Conservation (phyloP, 805 yeast genomes). For the Kockiozyma suomiensis region DNA sequence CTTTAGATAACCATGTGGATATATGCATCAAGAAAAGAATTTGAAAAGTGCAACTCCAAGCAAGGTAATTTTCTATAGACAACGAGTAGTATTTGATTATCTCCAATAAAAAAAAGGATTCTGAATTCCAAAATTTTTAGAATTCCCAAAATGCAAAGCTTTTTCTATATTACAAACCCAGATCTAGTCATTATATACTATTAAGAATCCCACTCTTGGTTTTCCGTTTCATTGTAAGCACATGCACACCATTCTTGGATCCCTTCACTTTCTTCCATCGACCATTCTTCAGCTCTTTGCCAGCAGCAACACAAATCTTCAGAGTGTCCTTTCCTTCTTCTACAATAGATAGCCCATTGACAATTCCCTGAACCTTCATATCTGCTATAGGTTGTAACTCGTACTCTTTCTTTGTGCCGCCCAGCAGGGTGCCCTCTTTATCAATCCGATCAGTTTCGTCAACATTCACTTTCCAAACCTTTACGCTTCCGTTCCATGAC, state of each 20-base stretch:
- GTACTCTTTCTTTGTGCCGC: constrained; percentile 16
- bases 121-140: background rate
- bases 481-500: constrained; percentile 77
- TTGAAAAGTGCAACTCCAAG: no score
- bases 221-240: constrained; percentile 16
- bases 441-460: constrained; percentile 16
- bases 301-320: constrained; percentile 22
- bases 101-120: no score
- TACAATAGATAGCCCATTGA: constrained; percentile 25
- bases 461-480: constrained; percentile 58
- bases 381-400: constrained; percentile 20
- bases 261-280: constrained; percentile 19
- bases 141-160: constrained; percentile 8
- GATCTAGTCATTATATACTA: background rate
- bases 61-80: no score
- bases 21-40: no score
- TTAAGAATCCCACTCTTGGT: constrained; percentile 5
- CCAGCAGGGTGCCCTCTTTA: constrained; percentile 9
- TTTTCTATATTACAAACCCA: constrained; percentile 2
- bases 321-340: constrained; percentile 19
- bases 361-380: constrained; percentile 20
- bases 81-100: no score
- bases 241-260: constrained; percentile 22
- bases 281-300: constrained; percentile 26
- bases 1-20: no score